Percentiles rank a stretch among this genome's conserved stretches.
phyloP scores from a whole-genome alignment of 2,329 filamentous ascomycete genomes.

The Pleomassaria siparia region DNA sequence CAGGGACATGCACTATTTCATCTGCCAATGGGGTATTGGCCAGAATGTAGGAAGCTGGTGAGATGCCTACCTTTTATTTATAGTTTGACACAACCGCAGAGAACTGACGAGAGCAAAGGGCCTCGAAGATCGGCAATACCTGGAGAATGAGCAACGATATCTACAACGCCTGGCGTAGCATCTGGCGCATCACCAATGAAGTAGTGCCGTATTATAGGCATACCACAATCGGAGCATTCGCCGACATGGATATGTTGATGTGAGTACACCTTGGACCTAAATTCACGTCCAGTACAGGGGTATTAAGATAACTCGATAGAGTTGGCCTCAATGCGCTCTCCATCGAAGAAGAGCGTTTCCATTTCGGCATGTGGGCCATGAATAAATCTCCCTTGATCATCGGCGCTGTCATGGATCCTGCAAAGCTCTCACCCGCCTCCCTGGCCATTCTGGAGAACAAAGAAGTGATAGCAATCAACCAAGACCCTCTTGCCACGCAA shows the following conservation, averaged over 20 bases:
- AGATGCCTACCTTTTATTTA: not conserved
- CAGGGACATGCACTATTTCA: constrained; percentile 37
- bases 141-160: constrained; percentile 43
- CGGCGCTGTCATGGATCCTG: constrained; percentile 43
- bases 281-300: not conserved
- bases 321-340: constrained; percentile 43
- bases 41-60: constrained; percentile 34
- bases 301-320: not conserved
- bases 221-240: constrained; percentile 29
- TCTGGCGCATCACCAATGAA: constrained; percentile 39
- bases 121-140: constrained; percentile 35
- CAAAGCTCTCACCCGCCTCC: constrained; percentile 12
- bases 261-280: constrained; percentile 7
- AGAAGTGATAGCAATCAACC: constrained; percentile 60
- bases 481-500: constrained; percentile 56
- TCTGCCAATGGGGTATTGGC: constrained; percentile 46
- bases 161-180: constrained; percentile 36
- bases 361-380: constrained; percentile 51
- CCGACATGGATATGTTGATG: constrained; percentile 50
- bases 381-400: constrained; percentile 51
- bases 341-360: constrained; percentile 44
- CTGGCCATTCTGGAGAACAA: constrained; percentile 47
- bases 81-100: not conserved
- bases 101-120: constrained; percentile 11
- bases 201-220: constrained; percentile 33